Conservation (phyloP, 768 basidiomycete genomes). For the Hygrocybe punicea region DNA sequence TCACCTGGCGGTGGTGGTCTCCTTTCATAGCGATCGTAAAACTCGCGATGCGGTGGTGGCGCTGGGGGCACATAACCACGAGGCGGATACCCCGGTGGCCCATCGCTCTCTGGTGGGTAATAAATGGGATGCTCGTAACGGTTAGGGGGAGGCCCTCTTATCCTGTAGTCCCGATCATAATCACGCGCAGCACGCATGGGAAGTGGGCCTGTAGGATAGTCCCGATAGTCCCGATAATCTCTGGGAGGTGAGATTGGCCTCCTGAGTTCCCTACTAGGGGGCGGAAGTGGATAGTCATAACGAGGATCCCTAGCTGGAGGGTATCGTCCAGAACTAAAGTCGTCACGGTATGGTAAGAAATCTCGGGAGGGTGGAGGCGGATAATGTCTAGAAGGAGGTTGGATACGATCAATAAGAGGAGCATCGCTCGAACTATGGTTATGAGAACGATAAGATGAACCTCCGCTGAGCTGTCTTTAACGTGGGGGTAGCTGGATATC, state of each 20-base stretch:
- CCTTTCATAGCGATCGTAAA: conserved; percentile 63
- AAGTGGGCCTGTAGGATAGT: conserved; percentile 49
- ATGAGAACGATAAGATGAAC: conserved; percentile 39
- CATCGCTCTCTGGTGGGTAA: conserved; percentile 51
- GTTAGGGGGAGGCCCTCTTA: conserved; percentile 43
- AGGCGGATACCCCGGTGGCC: conserved; percentile 51
- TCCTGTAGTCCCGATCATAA: conserved; percentile 62
- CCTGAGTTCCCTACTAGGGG: conserved; percentile 53
- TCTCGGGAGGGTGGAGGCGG: conserved; percentile 35
- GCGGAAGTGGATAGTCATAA: conserved; percentile 55
- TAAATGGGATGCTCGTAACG: conserved; percentile 51
- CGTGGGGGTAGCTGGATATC: not conserved
- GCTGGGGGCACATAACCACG: conserved; percentile 51
- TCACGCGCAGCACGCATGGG: conserved; percentile 52
- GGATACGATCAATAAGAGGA: conserved; percentile 56
- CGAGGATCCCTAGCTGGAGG: conserved; percentile 54
- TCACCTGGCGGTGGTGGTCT: conserved; percentile 39
- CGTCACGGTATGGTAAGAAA: conserved; percentile 51
- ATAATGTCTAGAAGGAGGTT: conserved; percentile 48
- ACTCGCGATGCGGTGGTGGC: conserved; percentile 46
- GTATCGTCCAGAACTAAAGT: conserved; percentile 46
- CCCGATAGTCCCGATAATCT: conserved; percentile 67
- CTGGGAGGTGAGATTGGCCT: conserved; percentile 60
- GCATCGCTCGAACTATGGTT: conserved; percentile 38
- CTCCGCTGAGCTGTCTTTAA: conserved; percentile 9